Evolutionary conservation across 164 flowering plant species (phyloP), one percentile per base, ranked within the genome.

Genomic region (Warburgia ugandensis): DNA sequence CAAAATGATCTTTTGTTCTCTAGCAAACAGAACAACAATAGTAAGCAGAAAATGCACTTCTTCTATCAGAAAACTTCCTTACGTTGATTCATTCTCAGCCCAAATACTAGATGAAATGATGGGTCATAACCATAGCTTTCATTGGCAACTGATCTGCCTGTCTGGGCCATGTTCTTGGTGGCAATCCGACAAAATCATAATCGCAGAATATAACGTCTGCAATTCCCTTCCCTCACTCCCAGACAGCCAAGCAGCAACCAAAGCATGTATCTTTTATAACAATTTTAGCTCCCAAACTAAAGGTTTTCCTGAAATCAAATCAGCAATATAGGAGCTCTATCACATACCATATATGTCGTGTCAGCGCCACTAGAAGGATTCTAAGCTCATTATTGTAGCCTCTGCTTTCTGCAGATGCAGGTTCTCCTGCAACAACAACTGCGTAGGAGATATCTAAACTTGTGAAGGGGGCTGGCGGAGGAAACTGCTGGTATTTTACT

Each of bases 161-260:
- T 67, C 59, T 81, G 50, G 81, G 80, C 95, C 97, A 89, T 14
- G 89, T 62, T 39, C 76, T 67, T 4, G 95, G 95, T 36, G 83
- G 78, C 29, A 45, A 35, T 20, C 97, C 95, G 7, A 54, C 54
- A 55, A 85, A 89, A 5, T 70, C 87, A 61, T 73, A 72, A 58
- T 83, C 90, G 33, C 95, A 90, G 44, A 85, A 85, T 12, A 85
- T 19, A 33, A 85, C 92, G 65, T 89, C 97, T 3, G 85, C 48
- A 11, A 89, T 60, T 49, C 97, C 92, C 8, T 1, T 38, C 92
- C 86, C 68, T 89, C 95, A 40, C 66, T 85, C 45, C 97, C 94
- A 42, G 97, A 92, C 61, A 85, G 64, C 87, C 94, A 88, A 50
- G 94, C 92, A 43, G 83, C 97, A 36, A 83, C 69, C 1, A 89